Evolutionary conservation across 495 filamentous ascomycete genomes (phyloP).

Genomic region (Penicillium manginii): DNA sequence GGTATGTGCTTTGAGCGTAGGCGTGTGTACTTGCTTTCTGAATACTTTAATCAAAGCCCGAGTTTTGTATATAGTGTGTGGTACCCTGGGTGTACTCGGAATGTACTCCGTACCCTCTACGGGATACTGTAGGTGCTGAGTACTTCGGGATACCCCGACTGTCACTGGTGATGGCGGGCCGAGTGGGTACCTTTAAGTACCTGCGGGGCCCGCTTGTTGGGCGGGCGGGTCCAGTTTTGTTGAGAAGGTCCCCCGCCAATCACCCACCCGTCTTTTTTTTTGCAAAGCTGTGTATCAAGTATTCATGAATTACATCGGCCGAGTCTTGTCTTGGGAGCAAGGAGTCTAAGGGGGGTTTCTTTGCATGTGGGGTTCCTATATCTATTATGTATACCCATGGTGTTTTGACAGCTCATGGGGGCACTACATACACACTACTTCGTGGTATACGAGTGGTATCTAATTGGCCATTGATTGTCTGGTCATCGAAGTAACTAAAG

Average conservation of each 20-base stretch:
- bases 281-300: conserved; percentile 13
- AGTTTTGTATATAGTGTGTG: not conserved
- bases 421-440: no score
- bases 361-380: not conserved
- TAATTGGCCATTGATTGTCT: not conserved
- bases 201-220: conserved; percentile 20
- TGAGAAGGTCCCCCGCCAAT: conserved; percentile 24
- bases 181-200: not conserved
- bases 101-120: not conserved
- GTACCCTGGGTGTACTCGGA: not conserved
- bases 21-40: no score
- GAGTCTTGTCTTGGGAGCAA: not conserved
- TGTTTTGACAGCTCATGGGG: not conserved
- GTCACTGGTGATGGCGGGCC: not conserved
- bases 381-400: not conserved
- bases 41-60: not conserved
- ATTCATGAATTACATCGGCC: not conserved
- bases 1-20: no score
- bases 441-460: not conserved
- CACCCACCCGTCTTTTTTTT: conserved; percentile 16
- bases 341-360: not conserved
- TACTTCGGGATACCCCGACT: not conserved
- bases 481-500: no score
- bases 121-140: no score
- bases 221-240: conserved; percentile 27